A percentile compares a stretch with the other conserved stretches of the same genome.
Conservation (phyloP, 208 protist genomes). For the Crithidia thermophila region DNA sequence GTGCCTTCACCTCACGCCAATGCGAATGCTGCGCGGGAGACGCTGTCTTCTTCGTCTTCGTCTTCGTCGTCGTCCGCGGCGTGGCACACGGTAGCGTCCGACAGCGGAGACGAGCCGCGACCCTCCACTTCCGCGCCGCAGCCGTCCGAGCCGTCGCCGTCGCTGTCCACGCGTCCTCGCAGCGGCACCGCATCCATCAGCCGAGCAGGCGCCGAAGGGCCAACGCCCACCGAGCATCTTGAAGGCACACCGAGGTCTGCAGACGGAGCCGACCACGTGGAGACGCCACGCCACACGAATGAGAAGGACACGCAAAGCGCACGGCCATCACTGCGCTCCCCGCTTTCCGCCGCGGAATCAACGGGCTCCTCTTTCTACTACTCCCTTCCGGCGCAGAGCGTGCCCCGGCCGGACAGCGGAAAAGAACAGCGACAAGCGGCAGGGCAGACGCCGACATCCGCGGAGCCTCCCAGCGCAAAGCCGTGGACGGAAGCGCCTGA, state of each 20-base stretch:
- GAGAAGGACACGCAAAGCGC: no score
- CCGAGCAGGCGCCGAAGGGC: no score
- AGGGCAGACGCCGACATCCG: not conserved
- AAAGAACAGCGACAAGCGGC: not conserved
- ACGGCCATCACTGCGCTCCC: no score
- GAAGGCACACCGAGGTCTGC: no score
- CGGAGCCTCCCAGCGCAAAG: no score
- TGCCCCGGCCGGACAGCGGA: not conserved
- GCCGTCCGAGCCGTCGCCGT: not conserved
- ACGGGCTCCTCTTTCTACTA: constrained; percentile 14
- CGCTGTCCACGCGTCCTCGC: not conserved
- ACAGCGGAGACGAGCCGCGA: constrained; percentile 11
- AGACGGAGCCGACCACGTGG: no score
- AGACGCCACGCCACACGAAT: no score
- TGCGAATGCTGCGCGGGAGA: no score
- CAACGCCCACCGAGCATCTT: no score
- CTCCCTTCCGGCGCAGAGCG: constrained; percentile 13
- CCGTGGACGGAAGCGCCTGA: no score
- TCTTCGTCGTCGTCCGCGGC: not conserved
- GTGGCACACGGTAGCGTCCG: not conserved
- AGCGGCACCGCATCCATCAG: not conserved
- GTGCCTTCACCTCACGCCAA: no score
- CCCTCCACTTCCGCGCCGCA: not conserved
- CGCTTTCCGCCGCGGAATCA: not conserved
- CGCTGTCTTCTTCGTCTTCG: no score